These are phyloP conservation scores for Cylindricascospora bacillispora DNA, from an alignment of 1,139 yeast species.

Conservation along the genomic window DNA sequence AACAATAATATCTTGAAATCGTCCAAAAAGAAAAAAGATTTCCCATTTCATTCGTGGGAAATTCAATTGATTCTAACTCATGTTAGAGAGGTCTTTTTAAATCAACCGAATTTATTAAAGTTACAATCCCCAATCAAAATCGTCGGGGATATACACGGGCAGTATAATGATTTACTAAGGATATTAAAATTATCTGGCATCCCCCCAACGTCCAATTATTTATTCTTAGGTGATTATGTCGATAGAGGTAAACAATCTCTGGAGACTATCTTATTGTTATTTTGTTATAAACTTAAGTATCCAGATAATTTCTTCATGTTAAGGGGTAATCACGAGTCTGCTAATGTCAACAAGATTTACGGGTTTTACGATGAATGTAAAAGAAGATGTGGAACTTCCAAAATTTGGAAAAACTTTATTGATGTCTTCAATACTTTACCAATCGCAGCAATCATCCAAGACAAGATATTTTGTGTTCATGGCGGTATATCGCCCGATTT, in stretches of 20 bases:
- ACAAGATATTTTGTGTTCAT: slow-evolving; percentile 77
- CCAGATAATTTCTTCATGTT: slow-evolving; percentile 76
- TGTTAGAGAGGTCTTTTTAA: slow-evolving; percentile 56
- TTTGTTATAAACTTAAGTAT: slow-evolving; percentile 67
- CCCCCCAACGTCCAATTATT: slow-evolving; percentile 68
- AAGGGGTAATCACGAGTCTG: slow-evolving; percentile 79
- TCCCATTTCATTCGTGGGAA: slow-evolving; percentile 36
- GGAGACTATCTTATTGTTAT: slow-evolving; percentile 59
- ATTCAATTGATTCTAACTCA: slow-evolving; percentile 52
- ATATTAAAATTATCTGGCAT: slow-evolving; percentile 67
- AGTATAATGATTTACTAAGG: slow-evolving; percentile 60
- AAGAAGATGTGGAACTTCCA: slow-evolving; percentile 45
- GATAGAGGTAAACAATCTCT: slow-evolving; percentile 77
- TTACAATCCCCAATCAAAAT: slow-evolving; percentile 76
- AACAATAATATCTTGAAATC: slow-evolving; percentile 1
- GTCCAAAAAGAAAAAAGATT: slow-evolving; percentile 14
- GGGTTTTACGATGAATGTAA: slow-evolving; percentile 87
- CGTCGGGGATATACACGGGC: slow-evolving; percentile 85
- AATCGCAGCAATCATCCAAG: slow-evolving; percentile 75
- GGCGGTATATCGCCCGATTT: slow-evolving; percentile 81
- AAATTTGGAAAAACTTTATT: slow-evolving; percentile 62
- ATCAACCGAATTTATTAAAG: slow-evolving; percentile 66
- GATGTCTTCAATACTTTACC: slow-evolving; percentile 82
- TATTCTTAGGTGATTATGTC: slow-evolving; percentile 76
- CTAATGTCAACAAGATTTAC: slow-evolving; percentile 71